A percentile compares a stretch with the other conserved stretches of the same genome.
Conservation (phyloP, 1,284 basidiomycete genomes). For the Chondrostereum purpureum region DNA sequence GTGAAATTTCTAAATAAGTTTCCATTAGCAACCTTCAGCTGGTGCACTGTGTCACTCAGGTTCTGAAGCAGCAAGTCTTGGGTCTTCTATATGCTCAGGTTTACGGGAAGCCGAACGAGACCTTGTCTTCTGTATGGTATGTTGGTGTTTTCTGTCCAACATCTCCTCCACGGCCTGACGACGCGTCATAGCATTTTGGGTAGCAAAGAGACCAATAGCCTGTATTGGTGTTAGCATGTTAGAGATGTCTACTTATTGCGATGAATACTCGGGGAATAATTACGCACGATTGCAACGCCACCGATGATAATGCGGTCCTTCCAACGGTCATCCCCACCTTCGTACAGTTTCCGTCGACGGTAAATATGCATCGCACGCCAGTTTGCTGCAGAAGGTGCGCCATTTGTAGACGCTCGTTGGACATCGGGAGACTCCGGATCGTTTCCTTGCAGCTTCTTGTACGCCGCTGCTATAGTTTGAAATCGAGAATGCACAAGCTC, state of each 20-base stretch:
- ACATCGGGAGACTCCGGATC: constrained; percentile 13
- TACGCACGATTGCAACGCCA: constrained; percentile 41
- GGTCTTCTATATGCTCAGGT: not conserved
- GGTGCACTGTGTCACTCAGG: too few relatives aligned
- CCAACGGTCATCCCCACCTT: constrained; percentile 47
- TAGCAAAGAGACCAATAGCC: not conserved
- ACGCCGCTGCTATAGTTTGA: constrained; percentile 45
- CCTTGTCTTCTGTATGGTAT: not conserved
- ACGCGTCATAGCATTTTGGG: not conserved
- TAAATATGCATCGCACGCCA: constrained; percentile 35
- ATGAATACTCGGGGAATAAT: constrained; percentile 1
- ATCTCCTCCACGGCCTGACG: constrained; percentile 1
- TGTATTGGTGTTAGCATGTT: not conserved
- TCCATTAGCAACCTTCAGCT: too few relatives aligned
- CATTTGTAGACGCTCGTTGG: constrained; percentile 11
- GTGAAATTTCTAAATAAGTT: too few relatives aligned
- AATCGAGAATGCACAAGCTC: constrained; percentile 53
- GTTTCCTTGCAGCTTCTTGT: constrained; percentile 39
- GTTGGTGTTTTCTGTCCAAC: not conserved
- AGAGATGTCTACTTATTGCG: not conserved
- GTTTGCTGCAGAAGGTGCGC: constrained; percentile 27
- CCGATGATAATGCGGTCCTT: constrained; percentile 49
- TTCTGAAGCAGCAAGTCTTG: not conserved
- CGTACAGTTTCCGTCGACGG: constrained; percentile 35
- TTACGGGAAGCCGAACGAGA: not conserved